Percentiles rank a stretch among this genome's conserved stretches.
Conservation (phyloP, 2,329 filamentous ascomycete species). For the Xylariaceae sp. region DNA sequence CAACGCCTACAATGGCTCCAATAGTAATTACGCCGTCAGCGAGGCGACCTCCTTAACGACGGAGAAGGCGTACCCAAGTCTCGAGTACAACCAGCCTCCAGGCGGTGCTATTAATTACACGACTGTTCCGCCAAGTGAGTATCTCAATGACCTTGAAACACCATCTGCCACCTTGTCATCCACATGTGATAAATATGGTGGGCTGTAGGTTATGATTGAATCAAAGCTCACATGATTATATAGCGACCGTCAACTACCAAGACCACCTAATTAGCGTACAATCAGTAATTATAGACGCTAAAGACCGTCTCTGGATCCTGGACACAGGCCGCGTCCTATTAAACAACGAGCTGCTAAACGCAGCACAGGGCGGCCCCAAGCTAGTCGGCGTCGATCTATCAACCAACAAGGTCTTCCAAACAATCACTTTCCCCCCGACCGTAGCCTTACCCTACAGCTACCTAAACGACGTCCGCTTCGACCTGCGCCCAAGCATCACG, state of each 20-base stretch:
- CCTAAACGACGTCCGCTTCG: constrained; percentile 53
- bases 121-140: constrained; percentile 38
- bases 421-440: constrained; percentile 45
- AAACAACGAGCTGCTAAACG: constrained; percentile 42
- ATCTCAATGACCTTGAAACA: background rate
- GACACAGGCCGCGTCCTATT: constrained; percentile 44
- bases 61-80: constrained; percentile 25
- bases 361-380: constrained; percentile 49
- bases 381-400: constrained; percentile 46
- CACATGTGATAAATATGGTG: too few species aligned
- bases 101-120: constrained; percentile 49
- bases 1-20: constrained; percentile 39
- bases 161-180: too few species aligned
- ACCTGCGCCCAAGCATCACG: constrained; percentile 42
- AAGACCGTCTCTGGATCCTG: constrained; percentile 51
- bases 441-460: constrained; percentile 49
- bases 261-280: constrained; percentile 51
- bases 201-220: too few species aligned
- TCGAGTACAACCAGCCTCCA: constrained; percentile 43
- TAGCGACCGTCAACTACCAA: constrained; percentile 43
- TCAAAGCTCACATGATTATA: background rate
- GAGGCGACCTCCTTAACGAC: constrained; percentile 23
- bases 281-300: constrained; percentile 48
- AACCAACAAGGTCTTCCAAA: constrained; percentile 45
- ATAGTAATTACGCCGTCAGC: constrained; percentile 43